Evolutionary conservation across 1,139 yeast genomes (phyloP).

Genomic region (Hansenula anomala): DNA sequence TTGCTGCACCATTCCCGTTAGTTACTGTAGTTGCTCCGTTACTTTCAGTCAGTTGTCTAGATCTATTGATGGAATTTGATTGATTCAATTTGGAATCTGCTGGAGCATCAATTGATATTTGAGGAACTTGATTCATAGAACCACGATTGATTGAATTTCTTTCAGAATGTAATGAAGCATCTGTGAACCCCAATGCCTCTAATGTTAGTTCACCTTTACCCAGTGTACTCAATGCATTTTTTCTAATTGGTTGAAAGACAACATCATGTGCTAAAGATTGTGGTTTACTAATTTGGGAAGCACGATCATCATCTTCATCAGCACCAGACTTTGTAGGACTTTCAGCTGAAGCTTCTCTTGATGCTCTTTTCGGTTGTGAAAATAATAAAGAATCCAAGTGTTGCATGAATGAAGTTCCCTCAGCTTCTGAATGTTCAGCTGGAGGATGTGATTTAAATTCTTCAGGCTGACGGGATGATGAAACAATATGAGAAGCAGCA

Average conservation of each 20-base stretch:
- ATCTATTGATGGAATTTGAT: background rate
- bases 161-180: background rate
- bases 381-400: slow-evolving; percentile 30
- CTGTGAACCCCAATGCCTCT: slow-evolving; percentile 43
- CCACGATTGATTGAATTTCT: background rate
- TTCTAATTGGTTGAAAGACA: slow-evolving; percentile 55
- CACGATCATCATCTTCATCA: slow-evolving; percentile 3
- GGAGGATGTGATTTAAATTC: slow-evolving; percentile 21
- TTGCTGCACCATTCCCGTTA: background rate
- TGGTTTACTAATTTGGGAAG: slow-evolving; percentile 3
- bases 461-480: slow-evolving; percentile 7
- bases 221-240: slow-evolving; percentile 54
- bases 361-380: slow-evolving; percentile 2
- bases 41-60: background rate
- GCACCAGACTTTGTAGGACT: background rate
- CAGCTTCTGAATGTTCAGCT: slow-evolving; percentile 1
- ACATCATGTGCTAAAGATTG: slow-evolving; percentile 24
- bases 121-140: background rate
- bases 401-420: slow-evolving; percentile 25
- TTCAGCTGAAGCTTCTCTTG: slow-evolving; percentile 1
- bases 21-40: no score
- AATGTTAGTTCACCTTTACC: slow-evolving; percentile 71
- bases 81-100: background rate
- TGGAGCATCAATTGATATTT: background rate
- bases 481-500: slow-evolving; percentile 27